These are phyloP conservation scores for Tolypocladium amazonense DNA, from an alignment of 2,329 filamentous ascomycete genomes.

Conservation along the genomic window DNA sequence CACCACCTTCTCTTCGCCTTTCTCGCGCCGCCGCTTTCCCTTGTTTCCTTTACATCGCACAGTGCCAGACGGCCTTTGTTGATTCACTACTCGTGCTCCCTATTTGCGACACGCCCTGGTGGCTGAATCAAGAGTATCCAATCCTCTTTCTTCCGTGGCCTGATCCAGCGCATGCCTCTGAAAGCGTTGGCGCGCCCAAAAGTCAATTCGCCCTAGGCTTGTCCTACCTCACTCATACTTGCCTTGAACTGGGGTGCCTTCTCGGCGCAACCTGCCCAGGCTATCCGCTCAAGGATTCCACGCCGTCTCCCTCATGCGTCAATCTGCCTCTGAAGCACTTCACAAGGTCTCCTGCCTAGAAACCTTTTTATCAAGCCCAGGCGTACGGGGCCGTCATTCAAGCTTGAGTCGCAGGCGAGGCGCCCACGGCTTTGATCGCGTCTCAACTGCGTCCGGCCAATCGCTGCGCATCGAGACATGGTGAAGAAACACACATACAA, in stretches of 20 bases:
- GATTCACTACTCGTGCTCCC: not conserved
- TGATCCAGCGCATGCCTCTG: not conserved
- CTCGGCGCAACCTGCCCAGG: not conserved
- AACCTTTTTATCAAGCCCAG: not conserved
- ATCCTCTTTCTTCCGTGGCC: not conserved
- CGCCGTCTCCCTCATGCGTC: not conserved
- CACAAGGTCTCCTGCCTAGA: not conserved
- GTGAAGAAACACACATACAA: too few relatives aligned
- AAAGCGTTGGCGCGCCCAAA: not conserved
- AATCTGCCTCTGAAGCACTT: not conserved
- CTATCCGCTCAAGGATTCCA: not conserved
- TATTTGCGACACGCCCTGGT: not conserved
- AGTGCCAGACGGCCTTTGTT: too few relatives aligned
- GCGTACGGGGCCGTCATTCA: not conserved
- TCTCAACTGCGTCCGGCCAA: not conserved
- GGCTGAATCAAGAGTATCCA: not conserved
- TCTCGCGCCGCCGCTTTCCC: not conserved
- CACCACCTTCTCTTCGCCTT: not conserved
- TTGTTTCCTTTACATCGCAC: not conserved
- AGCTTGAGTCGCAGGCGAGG: not conserved
- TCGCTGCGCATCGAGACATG: not conserved
- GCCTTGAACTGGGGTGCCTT: not conserved
- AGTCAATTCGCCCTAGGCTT: not conserved
- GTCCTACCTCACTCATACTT: not conserved
- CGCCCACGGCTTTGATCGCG: not conserved